Evolutionary conservation across 345 rosid genomes (phyloP), one percentile per base, ranked within the genome.

Genomic region (Cardiospermum halicacabum): DNA sequence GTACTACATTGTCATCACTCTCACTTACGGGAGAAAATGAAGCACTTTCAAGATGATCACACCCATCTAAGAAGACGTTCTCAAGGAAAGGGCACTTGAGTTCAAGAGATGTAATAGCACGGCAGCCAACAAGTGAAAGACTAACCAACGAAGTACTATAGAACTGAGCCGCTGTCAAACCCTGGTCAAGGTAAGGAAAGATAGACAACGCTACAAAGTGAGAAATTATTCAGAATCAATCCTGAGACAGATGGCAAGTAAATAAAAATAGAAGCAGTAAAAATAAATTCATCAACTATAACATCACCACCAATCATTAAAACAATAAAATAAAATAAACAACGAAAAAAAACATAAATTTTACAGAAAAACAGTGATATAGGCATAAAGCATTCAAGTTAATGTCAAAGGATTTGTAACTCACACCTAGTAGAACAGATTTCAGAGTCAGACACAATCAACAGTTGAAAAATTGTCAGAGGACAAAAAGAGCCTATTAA

Each of bases 101-200:
- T 22, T 89, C 92, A 60, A 94, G 92, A 81, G 82, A 32, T 60
- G 88, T 83, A 37, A 91, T 75, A 69, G 80, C 85, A 57, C 92
- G 95, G 68, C 99, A 94, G 67, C 97, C 96, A 66, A 88, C 89
- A 70, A 94, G 89, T 32, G 99, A 94, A 66, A 94, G 93, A 65
- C 87, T 85, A 55, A 79, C 76, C 49, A 94, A 73, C 53, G 99
- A 91, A 22, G 83, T 79, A 74, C 87, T 85, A 75, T 85, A 74
- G 81, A 94, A 89, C 61, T 77, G 77, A 67, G 87, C 85, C 2
- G 81, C 79, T 0, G 86, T 89, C 88, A 95, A 83, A 74, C 93
- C 88, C 99, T 91, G 85, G 51, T 74, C 60, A 70, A 51, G 48
- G 54, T 36, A 47, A 51, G 48, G 54, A 31, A 47, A 34, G 53